phyloP scores from a whole-genome alignment of 306 rosid species.

The Rubus parviflorus region DNA sequence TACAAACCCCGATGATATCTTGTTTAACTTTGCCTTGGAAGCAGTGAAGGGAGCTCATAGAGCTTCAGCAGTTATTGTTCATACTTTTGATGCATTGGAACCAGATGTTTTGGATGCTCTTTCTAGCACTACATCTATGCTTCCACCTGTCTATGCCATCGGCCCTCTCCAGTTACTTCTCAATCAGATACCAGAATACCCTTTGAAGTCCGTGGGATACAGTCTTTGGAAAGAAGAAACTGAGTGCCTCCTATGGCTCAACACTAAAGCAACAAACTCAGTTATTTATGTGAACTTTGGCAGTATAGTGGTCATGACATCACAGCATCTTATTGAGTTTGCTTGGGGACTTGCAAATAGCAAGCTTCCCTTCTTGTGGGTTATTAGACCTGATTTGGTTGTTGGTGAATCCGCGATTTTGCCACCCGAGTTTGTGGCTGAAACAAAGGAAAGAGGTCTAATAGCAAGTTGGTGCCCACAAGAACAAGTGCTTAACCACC shows the following conservation, averaged over 20 bases:
- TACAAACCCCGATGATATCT: not conserved
- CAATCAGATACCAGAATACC: not conserved
- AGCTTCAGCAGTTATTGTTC: not conserved
- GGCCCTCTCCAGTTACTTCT: slow-evolving; percentile 9
- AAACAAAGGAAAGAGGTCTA: not conserved
- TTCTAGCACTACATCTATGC: not conserved
- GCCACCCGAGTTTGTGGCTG: not conserved
- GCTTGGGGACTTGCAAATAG: not conserved
- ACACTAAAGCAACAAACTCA: not conserved
- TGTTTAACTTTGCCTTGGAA: not conserved
- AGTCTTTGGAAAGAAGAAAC: slow-evolving; percentile 8
- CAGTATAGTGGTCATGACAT: not conserved
- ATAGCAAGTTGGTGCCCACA: slow-evolving; percentile 7
- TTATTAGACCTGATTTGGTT: not conserved
- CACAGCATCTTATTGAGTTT: not conserved
- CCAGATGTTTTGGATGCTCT: not conserved
- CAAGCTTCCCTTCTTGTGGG: not conserved
- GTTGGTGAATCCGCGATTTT: not conserved
- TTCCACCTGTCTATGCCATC: not conserved
- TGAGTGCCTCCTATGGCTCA: not conserved
- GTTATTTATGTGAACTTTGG: not conserved
- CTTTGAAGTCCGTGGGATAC: not conserved
- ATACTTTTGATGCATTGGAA: not conserved
- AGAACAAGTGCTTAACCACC: slow-evolving; percentile 3
- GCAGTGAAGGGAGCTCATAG: not conserved